Evolutionary conservation across 495 filamentous ascomycete genomes (phyloP), one percentile per base, ranked within the genome.

Genomic region (Neurospora sp.): DNA sequence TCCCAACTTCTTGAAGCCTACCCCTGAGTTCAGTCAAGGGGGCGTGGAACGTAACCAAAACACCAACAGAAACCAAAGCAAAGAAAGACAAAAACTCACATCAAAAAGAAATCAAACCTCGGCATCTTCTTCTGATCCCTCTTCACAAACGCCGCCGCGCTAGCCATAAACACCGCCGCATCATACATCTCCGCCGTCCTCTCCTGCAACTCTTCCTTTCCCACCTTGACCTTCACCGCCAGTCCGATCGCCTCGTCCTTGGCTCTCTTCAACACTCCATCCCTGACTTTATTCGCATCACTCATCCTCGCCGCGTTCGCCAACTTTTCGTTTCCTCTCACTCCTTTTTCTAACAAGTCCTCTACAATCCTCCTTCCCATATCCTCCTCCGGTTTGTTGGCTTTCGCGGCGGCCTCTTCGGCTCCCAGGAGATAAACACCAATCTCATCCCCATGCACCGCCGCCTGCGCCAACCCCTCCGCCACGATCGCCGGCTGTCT

Each of bases 101-200:
- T 91, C 78, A 89, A 86, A 82, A 91, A 96, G 79, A 98, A 98
- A 74, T 97, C 94, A 74, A 93, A 85, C 76, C 90, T 93, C 73
- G 89, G 80, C 20, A 83, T 71, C 75, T 94, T 92, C 4, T 84
- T 83, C 31, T 31, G 31, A 44, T 87, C 81, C 74, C 92, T 47
- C 68, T n/a, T 39, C 70, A 77, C 85, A 14, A 65, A 65, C 1
- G 93, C 87, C 10, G 85, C 83, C 2, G 86, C 83, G 4, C 82
- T 79, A 2, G 90, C 90, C 71, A 88, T 89, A 77, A 90, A 93
- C 1, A 89, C 85, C 78, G 84, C 79, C 0, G 86, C 84, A 75
- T 94, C 89, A 27, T 89, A 90, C 89, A 96, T 94, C 83, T 97
- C 93, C 0, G 88, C 90, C 9, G 88, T 87, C 78, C 86, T 88